These are phyloP conservation scores for Letharia columbiana DNA, from an alignment of 495 filamentous ascomycete species.

Conservation along the genomic window DNA sequence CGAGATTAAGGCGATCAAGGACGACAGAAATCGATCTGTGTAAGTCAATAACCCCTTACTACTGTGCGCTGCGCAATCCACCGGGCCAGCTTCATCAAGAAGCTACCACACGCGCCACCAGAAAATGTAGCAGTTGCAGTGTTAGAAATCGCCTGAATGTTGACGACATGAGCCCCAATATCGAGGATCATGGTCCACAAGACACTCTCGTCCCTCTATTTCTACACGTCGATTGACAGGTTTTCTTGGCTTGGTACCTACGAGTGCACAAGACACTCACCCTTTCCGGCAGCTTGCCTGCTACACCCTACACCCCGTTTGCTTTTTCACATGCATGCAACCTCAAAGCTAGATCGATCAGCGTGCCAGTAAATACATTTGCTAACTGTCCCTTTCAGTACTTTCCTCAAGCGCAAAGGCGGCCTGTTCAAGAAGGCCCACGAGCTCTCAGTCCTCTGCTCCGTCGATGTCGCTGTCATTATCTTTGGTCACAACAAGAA, in stretches of 20 bases:
- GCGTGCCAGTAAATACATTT: background rate
- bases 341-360: constrained; percentile 3
- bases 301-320: constrained; percentile 9
- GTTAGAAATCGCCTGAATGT: no score
- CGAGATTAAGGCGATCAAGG: constrained; percentile 99
- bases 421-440: constrained; percentile 99
- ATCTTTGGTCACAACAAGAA: constrained; percentile 99
- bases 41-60: constrained; percentile 45
- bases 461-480: constrained; percentile 95
- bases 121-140: no score
- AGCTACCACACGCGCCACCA: background rate
- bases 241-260: no score
- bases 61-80: constrained; percentile 3
- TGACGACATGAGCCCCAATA: no score
- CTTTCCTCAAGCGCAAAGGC: constrained; percentile 96
- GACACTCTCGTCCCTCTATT: no score
- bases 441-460: constrained; percentile 94
- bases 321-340: constrained; percentile 8
- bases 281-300: background rate
- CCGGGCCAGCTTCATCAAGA: constrained; percentile 4
- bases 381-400: constrained; percentile 45
- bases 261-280: no score
- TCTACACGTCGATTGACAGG: no score
- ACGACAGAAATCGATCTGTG: constrained; percentile 98
- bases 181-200: no score